A percentile compares a stretch with the other conserved stretches of the same genome.
Evolutionary conservation across 2,329 filamentous ascomycete species (phyloP).

Genomic region (Colletotrichum shisoi): DNA sequence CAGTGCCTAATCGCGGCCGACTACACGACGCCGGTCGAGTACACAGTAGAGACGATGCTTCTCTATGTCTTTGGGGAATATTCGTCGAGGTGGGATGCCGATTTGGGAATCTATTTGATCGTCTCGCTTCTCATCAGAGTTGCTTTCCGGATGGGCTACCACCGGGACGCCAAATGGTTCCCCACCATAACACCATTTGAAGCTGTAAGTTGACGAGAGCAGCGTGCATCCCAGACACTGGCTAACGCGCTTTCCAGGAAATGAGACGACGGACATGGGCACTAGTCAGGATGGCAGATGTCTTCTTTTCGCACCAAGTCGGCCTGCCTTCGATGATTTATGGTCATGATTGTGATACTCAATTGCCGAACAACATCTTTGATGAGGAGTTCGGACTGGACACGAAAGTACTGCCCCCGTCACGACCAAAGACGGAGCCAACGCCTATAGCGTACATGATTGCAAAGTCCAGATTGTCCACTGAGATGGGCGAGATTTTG

Average conservation of each 20-base stretch:
- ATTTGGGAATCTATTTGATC: conserved; percentile 70
- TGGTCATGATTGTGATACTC: conserved; percentile 76
- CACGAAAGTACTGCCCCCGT: conserved; percentile 71
- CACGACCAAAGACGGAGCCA: conserved; percentile 72
- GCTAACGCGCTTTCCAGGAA: conserved; percentile 57
- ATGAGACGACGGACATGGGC: conserved; percentile 75
- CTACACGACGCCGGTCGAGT: conserved; percentile 76
- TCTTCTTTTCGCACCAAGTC: conserved; percentile 79
- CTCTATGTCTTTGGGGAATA: conserved; percentile 80
- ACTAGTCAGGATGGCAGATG: conserved; percentile 74
- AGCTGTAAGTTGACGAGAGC: conserved; percentile 58
- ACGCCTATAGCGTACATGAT: conserved; percentile 84
- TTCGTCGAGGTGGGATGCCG: conserved; percentile 75
- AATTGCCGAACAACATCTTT: conserved; percentile 78
- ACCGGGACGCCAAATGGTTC: conserved; percentile 79
- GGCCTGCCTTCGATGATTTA: conserved; percentile 74
- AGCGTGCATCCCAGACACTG: no score
- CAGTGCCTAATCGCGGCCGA: conserved; percentile 80
- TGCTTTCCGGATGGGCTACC: conserved; percentile 76
- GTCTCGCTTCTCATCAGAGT: conserved; percentile 63
- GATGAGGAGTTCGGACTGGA: conserved; percentile 80
- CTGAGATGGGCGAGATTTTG: conserved; percentile 75
- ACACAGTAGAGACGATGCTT: conserved; percentile 80
- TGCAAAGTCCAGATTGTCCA: conserved; percentile 72
- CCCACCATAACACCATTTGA: conserved; percentile 75